phyloP scores from a whole-genome alignment of 176 grass and related monocot species.

The Rhynchospora breviuscula region DNA sequence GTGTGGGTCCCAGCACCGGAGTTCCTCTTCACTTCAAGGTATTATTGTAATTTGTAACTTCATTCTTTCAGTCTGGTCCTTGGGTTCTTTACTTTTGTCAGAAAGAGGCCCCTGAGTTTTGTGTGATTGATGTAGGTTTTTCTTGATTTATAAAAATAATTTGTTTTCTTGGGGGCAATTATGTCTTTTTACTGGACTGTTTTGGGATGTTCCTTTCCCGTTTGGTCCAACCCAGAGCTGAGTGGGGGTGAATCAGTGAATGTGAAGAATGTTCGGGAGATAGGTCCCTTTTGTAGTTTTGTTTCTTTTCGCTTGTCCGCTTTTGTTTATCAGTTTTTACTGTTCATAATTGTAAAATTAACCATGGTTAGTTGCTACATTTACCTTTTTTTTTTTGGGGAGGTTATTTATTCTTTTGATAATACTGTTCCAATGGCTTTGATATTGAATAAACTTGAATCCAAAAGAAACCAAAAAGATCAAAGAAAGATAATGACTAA shows the following conservation, averaged over 20 bases:
- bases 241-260: neutral
- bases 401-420: neutral
- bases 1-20: slow-evolving; percentile 44
- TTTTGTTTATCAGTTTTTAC: neutral
- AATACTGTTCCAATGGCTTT: neutral
- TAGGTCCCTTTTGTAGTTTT: slow-evolving; percentile 2
- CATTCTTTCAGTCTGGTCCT: neutral
- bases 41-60: no score
- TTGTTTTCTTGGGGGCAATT: neutral
- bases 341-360: neutral
- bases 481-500: no score
- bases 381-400: neutral
- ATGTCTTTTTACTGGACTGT: slow-evolving; percentile 13
- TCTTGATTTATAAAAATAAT: neutral
- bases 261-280: slow-evolving; percentile 24
- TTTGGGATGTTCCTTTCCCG: neutral
- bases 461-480: neutral
- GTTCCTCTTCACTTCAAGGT: slow-evolving; percentile 67
- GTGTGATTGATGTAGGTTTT: neutral
- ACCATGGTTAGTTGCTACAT: neutral
- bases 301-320: neutral
- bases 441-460: no score
- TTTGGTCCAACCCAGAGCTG: neutral
- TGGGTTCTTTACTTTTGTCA: neutral
- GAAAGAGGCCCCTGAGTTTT: neutral